Evolutionary conservation across 768 basidiomycete genomes (phyloP), one percentile per base, ranked within the genome.

Genomic region (Tricholoma furcatifolium): DNA sequence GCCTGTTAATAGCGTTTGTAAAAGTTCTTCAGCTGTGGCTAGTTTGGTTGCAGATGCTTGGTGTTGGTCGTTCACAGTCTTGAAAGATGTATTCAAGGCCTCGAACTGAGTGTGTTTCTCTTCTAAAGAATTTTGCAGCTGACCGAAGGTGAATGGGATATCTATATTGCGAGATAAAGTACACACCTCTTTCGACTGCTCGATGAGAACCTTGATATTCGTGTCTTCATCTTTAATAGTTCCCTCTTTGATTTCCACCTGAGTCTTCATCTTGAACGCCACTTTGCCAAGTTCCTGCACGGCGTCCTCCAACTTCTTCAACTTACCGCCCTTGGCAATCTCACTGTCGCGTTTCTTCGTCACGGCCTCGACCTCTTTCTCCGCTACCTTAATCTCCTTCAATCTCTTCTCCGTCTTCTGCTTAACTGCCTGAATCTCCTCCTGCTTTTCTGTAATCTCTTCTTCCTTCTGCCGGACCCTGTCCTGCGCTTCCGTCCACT

Each of bases 1-100:
- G 40, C 97, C 97, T 0, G 96, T 98, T 43, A 96, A 77, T 17
- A 98, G 83, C 0, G 93, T 92, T 67, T 98, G 96, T 0, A 98
- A 78, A n/a, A 98, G 87, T 61, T 94, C 92, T 68, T 98, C 95
- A 14, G 87, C 80, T 17, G 83, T 88, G 12, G 79, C 66, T 8
- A 96, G 78, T 24, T 84, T 79, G 4, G 78, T 72, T 51, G 84
- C 77, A 2, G 83, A 76, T 0, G 75, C 66, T 40, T 79, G 80
- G 63, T 95, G 85, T 45, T 82, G 79, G 6, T 86, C 79, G 62
- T 93, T 92, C 52, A 91, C 73, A 8, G 72, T 72, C 48, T 76
- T 75, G 67, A 87, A 88, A 0, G 79, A 69, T 2, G 73, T 69
- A 4, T 77, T 74, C 23, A 88, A 70, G 18, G 75, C 67, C 14